phyloP scores from a whole-genome alignment of 2,329 filamentous ascomycete genomes.

The Beauveria bassiana region DNA sequence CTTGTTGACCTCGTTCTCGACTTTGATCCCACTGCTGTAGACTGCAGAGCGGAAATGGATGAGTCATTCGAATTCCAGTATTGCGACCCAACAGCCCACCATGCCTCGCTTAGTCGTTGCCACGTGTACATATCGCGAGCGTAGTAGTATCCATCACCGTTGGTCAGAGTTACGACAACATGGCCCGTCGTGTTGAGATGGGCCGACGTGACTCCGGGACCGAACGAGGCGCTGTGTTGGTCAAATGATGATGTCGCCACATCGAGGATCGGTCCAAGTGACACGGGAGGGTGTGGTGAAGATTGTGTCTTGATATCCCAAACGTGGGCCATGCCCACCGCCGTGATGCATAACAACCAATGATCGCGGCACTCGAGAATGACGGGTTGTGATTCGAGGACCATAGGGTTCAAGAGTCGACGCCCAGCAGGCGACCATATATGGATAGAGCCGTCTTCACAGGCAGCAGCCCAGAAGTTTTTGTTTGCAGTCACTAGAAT shows the following conservation, averaged over 20 bases:
- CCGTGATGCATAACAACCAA: conserved; percentile 85
- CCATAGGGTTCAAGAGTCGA: conserved; percentile 72
- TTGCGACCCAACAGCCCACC: conserved; percentile 97
- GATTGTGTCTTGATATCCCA: conserved; percentile 84
- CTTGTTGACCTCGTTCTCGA: conserved; percentile 22
- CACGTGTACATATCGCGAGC: conserved; percentile 78
- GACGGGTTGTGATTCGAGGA: conserved; percentile 87
- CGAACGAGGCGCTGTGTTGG: conserved; percentile 64
- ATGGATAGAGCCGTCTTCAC: conserved; percentile 85
- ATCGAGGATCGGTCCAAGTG: conserved; percentile 80
- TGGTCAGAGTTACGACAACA: conserved; percentile 82
- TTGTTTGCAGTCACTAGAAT: conserved; percentile 87
- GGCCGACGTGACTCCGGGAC: conserved; percentile 81
- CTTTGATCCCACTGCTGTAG: conserved; percentile 56
- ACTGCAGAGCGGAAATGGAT: conserved; percentile 71
- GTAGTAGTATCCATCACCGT: conserved; percentile 91
- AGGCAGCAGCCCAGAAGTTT: conserved; percentile 86
- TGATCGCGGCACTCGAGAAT: conserved; percentile 85
- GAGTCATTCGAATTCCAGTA: conserved; percentile 99
- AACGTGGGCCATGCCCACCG: conserved; percentile 81
- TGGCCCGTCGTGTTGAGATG: conserved; percentile 83
- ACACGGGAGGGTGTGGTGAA: conserved; percentile 82
- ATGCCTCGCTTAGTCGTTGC: conserved; percentile 92
- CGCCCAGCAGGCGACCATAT: conserved; percentile 90
- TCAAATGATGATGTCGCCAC: conserved; percentile 73